These are phyloP conservation scores for Cordia subcordata DNA, from an alignment of 257 asterid genomes.

Conservation along the genomic window DNA sequence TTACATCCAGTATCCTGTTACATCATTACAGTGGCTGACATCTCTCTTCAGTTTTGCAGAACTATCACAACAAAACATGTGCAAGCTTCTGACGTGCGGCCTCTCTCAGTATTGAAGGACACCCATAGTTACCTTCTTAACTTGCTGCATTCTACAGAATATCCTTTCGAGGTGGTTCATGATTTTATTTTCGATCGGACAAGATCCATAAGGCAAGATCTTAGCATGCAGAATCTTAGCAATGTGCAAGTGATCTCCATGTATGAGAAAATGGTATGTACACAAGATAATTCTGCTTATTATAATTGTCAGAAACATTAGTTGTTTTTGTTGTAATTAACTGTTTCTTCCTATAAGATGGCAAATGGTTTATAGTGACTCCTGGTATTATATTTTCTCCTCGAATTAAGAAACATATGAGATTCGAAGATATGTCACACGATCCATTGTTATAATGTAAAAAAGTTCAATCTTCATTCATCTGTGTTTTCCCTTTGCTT, in stretches of 20 bases:
- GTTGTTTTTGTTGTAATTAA: not conserved
- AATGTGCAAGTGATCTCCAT: slow-evolving; percentile 54
- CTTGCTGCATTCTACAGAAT: slow-evolving; percentile 54
- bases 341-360: not conserved
- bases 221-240: slow-evolving; percentile 75
- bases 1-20: not conserved
- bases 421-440: too few relatives aligned
- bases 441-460: too few relatives aligned
- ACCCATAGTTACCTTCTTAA: slow-evolving; percentile 63
- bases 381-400: too few relatives aligned
- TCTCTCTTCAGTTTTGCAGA: slow-evolving; percentile 76
- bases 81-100: slow-evolving; percentile 76
- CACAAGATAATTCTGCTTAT: slow-evolving; percentile 6
- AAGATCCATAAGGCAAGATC: slow-evolving; percentile 93
- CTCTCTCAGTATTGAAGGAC: slow-evolving; percentile 66
- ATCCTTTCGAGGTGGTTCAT: slow-evolving; percentile 73
- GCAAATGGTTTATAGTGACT: too few relatives aligned
- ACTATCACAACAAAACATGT: slow-evolving; percentile 52
- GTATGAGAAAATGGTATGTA: slow-evolving; percentile 92
- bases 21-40: slow-evolving; percentile 2
- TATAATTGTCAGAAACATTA: not conserved
- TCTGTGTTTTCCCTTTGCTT: too few relatives aligned
- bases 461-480: too few relatives aligned
- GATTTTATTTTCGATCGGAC: slow-evolving; percentile 90
- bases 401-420: too few relatives aligned